Evolutionary conservation across 371 early-diverging fungal species (phyloP).

Genomic region (Basidiobolus meristosporus): DNA sequence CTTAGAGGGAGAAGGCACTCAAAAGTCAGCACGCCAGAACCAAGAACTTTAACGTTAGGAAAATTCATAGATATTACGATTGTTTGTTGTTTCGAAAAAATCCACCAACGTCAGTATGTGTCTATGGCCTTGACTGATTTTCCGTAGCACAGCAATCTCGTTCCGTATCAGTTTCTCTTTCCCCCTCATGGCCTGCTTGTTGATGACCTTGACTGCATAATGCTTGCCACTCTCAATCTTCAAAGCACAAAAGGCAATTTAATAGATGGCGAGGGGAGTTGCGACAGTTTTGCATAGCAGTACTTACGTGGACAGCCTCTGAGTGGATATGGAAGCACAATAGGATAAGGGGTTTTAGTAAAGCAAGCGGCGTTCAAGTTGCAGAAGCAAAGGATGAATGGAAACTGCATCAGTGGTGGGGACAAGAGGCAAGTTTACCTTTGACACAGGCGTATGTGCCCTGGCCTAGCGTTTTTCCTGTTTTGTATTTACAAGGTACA

Average conservation of each 20-base stretch:
- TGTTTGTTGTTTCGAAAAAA: conserved; percentile 82
- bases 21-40: no score
- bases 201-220: conserved; percentile 84
- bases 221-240: conserved; percentile 67
- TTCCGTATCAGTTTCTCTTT: conserved; percentile 79
- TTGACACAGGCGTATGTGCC: conserved; percentile 52
- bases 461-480: conserved; percentile 41
- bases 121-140: conserved; percentile 65
- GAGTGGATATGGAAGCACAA: neutral
- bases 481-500: conserved; percentile 43
- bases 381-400: no score
- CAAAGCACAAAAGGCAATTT: no score
- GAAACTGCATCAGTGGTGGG: no score
- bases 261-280: neutral
- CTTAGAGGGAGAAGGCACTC: no score
- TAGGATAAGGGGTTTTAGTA: no score
- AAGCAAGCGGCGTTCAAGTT: no score
- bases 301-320: conserved; percentile 22
- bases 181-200: conserved; percentile 73
- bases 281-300: neutral
- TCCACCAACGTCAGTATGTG: conserved; percentile 75
- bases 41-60: no score
- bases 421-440: no score
- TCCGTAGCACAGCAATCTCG: conserved; percentile 68
- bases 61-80: no score